A percentile compares a stretch with the other conserved stretches of the same genome.
Conservation (phyloP, 2,329 filamentous ascomycete genomes). For the Colletotrichum abscissum region DNA sequence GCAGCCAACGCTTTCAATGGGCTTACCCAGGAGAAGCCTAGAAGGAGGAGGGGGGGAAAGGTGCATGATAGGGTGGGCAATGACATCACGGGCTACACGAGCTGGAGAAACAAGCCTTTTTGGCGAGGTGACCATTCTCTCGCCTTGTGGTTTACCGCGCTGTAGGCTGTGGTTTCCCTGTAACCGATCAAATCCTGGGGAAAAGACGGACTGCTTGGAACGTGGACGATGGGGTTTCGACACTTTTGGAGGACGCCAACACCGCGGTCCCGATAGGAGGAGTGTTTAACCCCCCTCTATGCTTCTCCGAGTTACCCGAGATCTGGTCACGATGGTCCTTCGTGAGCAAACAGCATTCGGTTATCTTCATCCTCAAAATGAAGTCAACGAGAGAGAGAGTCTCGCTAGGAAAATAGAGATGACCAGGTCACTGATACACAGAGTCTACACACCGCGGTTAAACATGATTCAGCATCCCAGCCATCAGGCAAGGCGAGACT, state of each 20-base stretch:
- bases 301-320: neutral
- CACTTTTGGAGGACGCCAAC: neutral
- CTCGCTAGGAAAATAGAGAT: neutral
- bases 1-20: neutral
- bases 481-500: neutral
- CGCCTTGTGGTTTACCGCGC: neutral
- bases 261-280: neutral
- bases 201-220: neutral
- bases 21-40: neutral
- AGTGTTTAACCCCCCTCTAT: neutral
- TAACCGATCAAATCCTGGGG: neutral
- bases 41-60: neutral
- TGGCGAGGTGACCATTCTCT: neutral
- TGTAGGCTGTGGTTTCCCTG: conserved; percentile 1
- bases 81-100: conserved; percentile 26
- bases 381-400: neutral
- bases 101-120: conserved; percentile 28
- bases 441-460: neutral
- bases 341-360: neutral
- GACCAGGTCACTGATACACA: neutral
- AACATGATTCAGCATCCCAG: conserved; percentile 26
- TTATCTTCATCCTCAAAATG: neutral
- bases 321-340: neutral
- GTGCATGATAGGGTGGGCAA: neutral
- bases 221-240: neutral